A percentile compares a stretch with the other conserved stretches of the same genome.
Conservation (phyloP, 1,284 basidiomycete genomes). For the Abortiporus biennis region DNA sequence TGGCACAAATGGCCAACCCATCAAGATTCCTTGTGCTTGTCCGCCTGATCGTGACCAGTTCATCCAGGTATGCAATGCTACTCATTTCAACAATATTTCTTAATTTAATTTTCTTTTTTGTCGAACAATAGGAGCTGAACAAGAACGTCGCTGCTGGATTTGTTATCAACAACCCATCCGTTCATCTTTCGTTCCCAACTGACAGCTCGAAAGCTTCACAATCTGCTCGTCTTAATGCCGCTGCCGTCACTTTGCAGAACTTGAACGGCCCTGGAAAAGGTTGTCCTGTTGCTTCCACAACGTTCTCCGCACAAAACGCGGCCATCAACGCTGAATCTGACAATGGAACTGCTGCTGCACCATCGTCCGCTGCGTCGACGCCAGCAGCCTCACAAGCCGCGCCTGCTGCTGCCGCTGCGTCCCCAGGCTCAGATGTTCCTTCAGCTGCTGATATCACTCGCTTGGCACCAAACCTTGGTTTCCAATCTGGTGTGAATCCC, state of each 20-base stretch:
- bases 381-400: constrained; percentile 10
- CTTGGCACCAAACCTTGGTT: constrained; percentile 20
- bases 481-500: constrained; percentile 20
- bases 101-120: background rate
- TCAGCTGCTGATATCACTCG: constrained; percentile 15
- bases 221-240: constrained; percentile 43
- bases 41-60: constrained; percentile 31
- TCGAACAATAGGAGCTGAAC: constrained; percentile 35
- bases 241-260: constrained; percentile 31
- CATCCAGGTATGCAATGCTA: constrained; percentile 18
- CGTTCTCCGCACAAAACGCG: constrained; percentile 23
- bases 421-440: constrained; percentile 3
- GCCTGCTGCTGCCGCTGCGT: constrained; percentile 7
- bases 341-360: constrained; percentile 1
- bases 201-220: constrained; percentile 48
- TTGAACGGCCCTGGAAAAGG: constrained; percentile 30
- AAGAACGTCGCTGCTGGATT: constrained; percentile 54
- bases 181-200: constrained; percentile 51
- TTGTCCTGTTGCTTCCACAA: constrained; percentile 31
- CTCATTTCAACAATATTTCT: background rate
- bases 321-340: constrained; percentile 20
- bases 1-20: constrained; percentile 41
- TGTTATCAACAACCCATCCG: constrained; percentile 52
- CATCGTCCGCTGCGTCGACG: constrained; percentile 13
- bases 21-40: constrained; percentile 56